Evolutionary conservation across 2,329 filamentous ascomycete genomes (phyloP).

Genomic region (Trichophyton schoenleinii): DNA sequence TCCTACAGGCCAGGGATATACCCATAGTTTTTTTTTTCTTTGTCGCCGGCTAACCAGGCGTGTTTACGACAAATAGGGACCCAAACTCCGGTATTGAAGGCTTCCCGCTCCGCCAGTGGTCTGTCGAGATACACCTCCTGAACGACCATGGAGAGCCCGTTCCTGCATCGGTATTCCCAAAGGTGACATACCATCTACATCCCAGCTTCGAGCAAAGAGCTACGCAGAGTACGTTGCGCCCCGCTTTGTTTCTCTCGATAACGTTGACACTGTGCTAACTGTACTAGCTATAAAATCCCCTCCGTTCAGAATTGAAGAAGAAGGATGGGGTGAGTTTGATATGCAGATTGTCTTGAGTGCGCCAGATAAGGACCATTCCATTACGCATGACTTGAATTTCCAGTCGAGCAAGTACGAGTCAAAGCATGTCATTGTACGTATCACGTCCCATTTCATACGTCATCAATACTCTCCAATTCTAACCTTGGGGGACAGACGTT

Average conservation of each 20-base stretch:
- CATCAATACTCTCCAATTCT: neutral
- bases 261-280: neutral
- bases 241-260: neutral
- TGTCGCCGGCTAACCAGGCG: neutral
- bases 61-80: constrained; percentile 34
- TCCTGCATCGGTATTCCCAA: constrained; percentile 74
- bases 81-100: constrained; percentile 72
- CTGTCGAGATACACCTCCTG: constrained; percentile 68
- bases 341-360: constrained; percentile 75
- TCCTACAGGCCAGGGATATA: neutral
- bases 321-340: constrained; percentile 98
- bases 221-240: constrained; percentile 56
- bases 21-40: too few relatives aligned
- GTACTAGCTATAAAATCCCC: constrained; percentile 60
- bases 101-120: constrained; percentile 89
- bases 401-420: constrained; percentile 66
- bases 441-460: neutral
- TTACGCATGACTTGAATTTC: constrained; percentile 90
- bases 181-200: constrained; percentile 85
- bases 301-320: constrained; percentile 80
- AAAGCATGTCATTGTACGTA: constrained; percentile 57
- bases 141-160: constrained; percentile 78
- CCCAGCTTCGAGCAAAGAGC: constrained; percentile 77
- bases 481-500: constrained; percentile 45
- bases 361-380: constrained; percentile 71